Evolutionary conservation across 805 yeast species (phyloP), one percentile per base, ranked within the genome.

Genomic region (Brettanomyces bruxellensis): DNA sequence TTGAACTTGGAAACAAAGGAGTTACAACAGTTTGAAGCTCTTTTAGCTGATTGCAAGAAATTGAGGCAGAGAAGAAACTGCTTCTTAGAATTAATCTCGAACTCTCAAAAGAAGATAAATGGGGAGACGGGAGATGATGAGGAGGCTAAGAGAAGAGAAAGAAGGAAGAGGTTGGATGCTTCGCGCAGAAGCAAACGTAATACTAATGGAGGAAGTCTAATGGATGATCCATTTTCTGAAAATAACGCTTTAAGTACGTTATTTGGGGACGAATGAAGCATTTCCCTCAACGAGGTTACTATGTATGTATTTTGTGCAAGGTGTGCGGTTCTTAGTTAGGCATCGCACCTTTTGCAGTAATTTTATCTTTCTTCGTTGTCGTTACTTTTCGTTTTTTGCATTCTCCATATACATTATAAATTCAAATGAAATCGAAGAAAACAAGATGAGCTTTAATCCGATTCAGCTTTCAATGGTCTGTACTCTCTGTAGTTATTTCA

Each of bases 61-160:
- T 68, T 83, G 53, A 76, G 89, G 51, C 93, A 86, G 55, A 95
- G 88, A 66, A 73, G 95, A 51, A 79, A 84, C 24, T 80, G 88
- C 25, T 75, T 90, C 64, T 64, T 87, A 49, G 93, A 86, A 50
- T 79, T 87, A 60, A 71, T 90, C n/a, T 53, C 54, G 32, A 49
- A 76, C 46, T 77, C 84, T 22, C 79, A 79, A 51, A 78, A 70
- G 53, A 65, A 64, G 36, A 18, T n/a, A 18, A 71, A 67, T 7
- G 70, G 65, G 25, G 72, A 68, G 23, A 41, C 38, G 18, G 53
- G 37, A 23, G 51, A 70, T 65, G 43, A 23, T 35, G 41, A 46
- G 23, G 49, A 40, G 73, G 71, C 30, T 75, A 67, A 28, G 70
- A 62, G 43, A 52, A 56, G 36, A 61, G 55, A 45, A 51, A 55